These are phyloP conservation scores for Alternaria brassicicola DNA, from an alignment of 2,329 filamentous ascomycete genomes.

Conservation along the genomic window DNA sequence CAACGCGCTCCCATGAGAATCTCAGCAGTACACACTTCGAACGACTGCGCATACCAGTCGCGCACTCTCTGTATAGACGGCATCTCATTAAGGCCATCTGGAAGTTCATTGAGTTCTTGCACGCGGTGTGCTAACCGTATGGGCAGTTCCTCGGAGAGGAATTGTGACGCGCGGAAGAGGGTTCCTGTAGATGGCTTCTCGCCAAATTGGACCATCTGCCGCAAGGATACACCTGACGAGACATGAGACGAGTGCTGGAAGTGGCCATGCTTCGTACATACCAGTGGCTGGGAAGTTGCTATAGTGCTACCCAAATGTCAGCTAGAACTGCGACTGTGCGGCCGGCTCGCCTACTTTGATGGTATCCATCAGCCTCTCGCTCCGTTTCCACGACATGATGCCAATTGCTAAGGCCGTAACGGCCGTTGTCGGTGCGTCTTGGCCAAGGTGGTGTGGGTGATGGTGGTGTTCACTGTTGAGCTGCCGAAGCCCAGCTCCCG, in stretches of 20 bases:
- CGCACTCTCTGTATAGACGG: constrained; percentile 92
- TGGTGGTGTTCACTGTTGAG: constrained; percentile 17
- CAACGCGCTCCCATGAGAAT: constrained; percentile 18
- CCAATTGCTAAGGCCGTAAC: constrained; percentile 42
- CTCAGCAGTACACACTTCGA: constrained; percentile 72
- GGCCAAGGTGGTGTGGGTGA: constrained; percentile 38
- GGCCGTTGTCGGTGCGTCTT: constrained; percentile 39
- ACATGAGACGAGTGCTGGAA: constrained; percentile 22
- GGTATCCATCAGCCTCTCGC: constrained; percentile 90
- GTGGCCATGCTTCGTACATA: constrained; percentile 76
- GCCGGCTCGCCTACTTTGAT: constrained; percentile 64
- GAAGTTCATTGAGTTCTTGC: constrained; percentile 87
- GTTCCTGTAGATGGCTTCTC: constrained; percentile 91
- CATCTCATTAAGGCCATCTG: constrained; percentile 97
- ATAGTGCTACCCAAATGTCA: constrained; percentile 67
- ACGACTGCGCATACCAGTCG: constrained; percentile 99
- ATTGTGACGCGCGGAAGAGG: constrained; percentile 95
- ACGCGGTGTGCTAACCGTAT: constrained; percentile 96
- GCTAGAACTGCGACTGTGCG: constrained; percentile 18
- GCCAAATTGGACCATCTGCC: constrained; percentile 99
- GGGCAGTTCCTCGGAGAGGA: constrained; percentile 95
- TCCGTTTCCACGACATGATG: constrained; percentile 92
- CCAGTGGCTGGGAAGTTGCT: constrained; percentile 96
- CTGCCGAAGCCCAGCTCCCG: constrained; percentile 21
- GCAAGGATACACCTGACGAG: constrained; percentile 66